Conservation (phyloP, 2,329 filamentous ascomycete genomes). For the Sporothrix dimorphospora region DNA sequence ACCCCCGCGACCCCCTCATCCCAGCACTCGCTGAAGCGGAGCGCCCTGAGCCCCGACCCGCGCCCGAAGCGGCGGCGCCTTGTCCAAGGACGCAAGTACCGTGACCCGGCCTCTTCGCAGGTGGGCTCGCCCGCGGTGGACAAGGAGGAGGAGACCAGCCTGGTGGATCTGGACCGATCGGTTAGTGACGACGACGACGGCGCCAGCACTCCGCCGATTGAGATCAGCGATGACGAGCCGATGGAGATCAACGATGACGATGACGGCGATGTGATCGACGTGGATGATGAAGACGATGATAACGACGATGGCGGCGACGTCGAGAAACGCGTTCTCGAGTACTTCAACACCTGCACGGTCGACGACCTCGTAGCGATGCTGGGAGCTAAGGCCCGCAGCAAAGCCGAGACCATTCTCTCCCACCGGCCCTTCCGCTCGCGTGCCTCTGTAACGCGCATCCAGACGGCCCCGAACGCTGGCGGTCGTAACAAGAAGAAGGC, state of each 20-base stretch:
- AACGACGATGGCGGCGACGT: slow-evolving; percentile 34
- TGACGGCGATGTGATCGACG: slow-evolving; percentile 29
- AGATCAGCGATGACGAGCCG: slow-evolving; percentile 40
- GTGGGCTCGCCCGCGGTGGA: slow-evolving; percentile 32
- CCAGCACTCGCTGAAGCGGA: slow-evolving; percentile 29
- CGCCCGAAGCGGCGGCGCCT: slow-evolving; percentile 38
- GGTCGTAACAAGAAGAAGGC: slow-evolving; percentile 48
- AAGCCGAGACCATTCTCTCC: slow-evolving; percentile 69
- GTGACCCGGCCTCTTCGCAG: slow-evolving; percentile 30
- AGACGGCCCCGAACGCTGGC: slow-evolving; percentile 46
- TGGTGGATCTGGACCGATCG: slow-evolving; percentile 37
- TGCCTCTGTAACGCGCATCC: slow-evolving; percentile 67
- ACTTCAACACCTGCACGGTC: slow-evolving; percentile 78
- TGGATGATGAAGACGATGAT: slow-evolving; percentile 38
- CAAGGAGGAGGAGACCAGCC: slow-evolving; percentile 33
- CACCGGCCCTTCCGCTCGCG: slow-evolving; percentile 74
- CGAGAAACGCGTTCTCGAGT: slow-evolving; percentile 64
- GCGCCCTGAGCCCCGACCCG: slow-evolving; percentile 27
- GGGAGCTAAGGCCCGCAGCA: slow-evolving; percentile 70
- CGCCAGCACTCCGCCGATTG: not conserved
- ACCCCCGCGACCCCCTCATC: slow-evolving; percentile 29
- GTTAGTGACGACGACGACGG: slow-evolving; percentile 33
- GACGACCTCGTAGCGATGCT: slow-evolving; percentile 77
- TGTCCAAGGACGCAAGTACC: slow-evolving; percentile 36
- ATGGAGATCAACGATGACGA: slow-evolving; percentile 40